Percentiles rank a stretch among this genome's conserved stretches.
Conservation (phyloP, 208 protist species). For the Trypanosoma melophagium region DNA sequence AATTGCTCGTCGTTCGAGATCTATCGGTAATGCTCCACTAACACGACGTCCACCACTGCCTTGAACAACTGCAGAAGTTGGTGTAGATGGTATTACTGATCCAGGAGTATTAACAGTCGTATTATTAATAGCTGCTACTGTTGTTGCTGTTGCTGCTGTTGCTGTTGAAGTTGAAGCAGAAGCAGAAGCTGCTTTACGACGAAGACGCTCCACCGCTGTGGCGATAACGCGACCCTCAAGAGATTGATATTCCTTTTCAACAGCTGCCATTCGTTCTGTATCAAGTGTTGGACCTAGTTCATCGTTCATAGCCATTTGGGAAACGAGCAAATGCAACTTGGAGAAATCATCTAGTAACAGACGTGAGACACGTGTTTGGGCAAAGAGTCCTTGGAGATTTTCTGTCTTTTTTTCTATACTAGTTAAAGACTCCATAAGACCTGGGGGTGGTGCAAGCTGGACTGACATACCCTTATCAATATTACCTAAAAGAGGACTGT, state of each 20-base stretch:
- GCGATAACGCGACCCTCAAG: constrained; percentile 72
- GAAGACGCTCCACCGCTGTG: constrained; percentile 55
- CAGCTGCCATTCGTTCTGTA: constrained; percentile 33
- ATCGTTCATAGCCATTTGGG: constrained; percentile 44
- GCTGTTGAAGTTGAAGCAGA: not conserved
- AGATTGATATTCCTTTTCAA: constrained; percentile 60
- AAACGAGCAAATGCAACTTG: constrained; percentile 46
- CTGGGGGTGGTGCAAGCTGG: constrained; percentile 26
- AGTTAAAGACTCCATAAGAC: constrained; percentile 35
- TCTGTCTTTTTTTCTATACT: constrained; percentile 48
- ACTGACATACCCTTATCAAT: not conserved
- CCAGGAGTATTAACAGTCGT: no score
- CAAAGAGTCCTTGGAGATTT: constrained; percentile 33
- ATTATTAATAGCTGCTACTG: not conserved
- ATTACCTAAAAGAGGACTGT: not conserved
- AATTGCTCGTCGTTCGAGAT: constrained; percentile 3
- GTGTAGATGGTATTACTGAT: not conserved
- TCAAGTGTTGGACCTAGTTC: constrained; percentile 35
- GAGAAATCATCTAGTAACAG: constrained; percentile 65
- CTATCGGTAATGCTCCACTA: constrained; percentile 3
- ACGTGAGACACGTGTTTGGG: constrained; percentile 37
- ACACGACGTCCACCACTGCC: not conserved
- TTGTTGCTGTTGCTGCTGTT: not conserved
- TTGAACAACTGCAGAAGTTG: constrained; percentile 4
- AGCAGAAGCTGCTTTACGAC: constrained; percentile 7